Conservation (phyloP, 139 green algal genomes). For the Chlamydomonas asymmetrica region DNA sequence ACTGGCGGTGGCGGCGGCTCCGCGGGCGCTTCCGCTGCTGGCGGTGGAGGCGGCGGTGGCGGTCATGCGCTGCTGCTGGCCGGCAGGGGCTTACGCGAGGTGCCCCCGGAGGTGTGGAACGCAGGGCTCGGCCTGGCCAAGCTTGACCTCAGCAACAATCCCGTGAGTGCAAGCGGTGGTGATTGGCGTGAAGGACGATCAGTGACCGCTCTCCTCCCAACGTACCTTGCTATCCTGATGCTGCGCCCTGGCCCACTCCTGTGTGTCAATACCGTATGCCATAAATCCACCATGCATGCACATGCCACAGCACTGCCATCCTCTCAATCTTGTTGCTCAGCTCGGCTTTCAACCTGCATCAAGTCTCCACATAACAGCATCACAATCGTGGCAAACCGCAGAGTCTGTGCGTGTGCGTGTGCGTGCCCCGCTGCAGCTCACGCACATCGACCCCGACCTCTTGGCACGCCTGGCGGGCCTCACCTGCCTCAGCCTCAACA, state of each 20-base stretch:
- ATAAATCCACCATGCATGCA: too few relatives aligned
- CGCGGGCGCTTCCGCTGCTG: background rate
- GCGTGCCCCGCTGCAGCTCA: slow-evolving; percentile 6
- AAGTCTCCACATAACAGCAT: too few relatives aligned
- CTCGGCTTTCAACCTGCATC: too few relatives aligned
- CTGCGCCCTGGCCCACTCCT: too few relatives aligned
- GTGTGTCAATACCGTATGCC: too few relatives aligned
- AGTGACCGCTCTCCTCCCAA: too few relatives aligned
- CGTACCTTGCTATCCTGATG: too few relatives aligned
- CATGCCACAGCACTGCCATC: too few relatives aligned
- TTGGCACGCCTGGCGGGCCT: slow-evolving; percentile 23
- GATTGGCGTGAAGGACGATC: too few relatives aligned
- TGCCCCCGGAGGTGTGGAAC: slow-evolving; percentile 27
- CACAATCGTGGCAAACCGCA: too few relatives aligned
- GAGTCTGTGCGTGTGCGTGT: too few relatives aligned
- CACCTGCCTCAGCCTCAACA: slow-evolving; percentile 13
- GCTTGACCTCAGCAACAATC: slow-evolving; percentile 44
- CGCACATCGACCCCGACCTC: background rate
- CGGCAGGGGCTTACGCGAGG: slow-evolving; percentile 18
- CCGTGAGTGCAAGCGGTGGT: slow-evolving; percentile 5
- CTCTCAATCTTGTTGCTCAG: too few relatives aligned
- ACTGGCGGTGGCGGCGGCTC: slow-evolving; percentile 21
- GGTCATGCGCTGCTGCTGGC: slow-evolving; percentile 24
- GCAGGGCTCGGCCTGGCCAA: slow-evolving; percentile 1
- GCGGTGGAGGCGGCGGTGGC: background rate